Base-by-base conservation (phyloP, 805 yeast species). In the Candida nitratophila region DNA sequence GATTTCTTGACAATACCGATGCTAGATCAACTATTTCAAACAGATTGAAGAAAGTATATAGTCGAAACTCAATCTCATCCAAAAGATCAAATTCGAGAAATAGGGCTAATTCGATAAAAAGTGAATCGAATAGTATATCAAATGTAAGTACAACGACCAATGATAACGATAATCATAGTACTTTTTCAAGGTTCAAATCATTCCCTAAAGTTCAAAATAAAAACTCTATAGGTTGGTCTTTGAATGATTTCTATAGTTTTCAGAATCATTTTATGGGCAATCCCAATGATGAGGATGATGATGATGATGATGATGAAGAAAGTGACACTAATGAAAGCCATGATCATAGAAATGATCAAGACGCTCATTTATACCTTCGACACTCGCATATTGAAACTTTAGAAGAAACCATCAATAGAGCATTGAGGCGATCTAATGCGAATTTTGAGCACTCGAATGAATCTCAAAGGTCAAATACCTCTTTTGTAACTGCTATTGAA, bases 401-500 rank as follows among this genome's bases (percentile, higher is more conserved):
- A 15, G 20, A 32, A 17, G 19, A 32, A n/a, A 7, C 35, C 5
- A 32, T 32, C 8, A 32, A 32, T 32, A n/a, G 4, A 4, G 19
- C 35, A 16, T n/a, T 32, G 19, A 4, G 21, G 6, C n/a, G 35
- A 7, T 32, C 35, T 5, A 32, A 32, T 9, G 19, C 15, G 6
- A 37, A 34, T 20, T 15, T 51, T 4, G n/a, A 29, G 14, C 8
- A 12, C 4, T 29, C 32, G 14, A 11, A 5, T 6, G 27, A 39
- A 43, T 21, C 39, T 43, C 11, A 33, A 45, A 12, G 44, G 2
- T 54, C 60, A 11, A 24, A 24, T n/a, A 36, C 34, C 0, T 54
- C 60, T 10, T 56, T 48, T 45, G 57, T 56, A n/a, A 55, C 61
- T 0, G 61, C 60, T 3, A 44, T 49, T 17, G 59, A 55, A 32